Evolutionary conservation across 2,329 filamentous ascomycete species (phyloP), one percentile per base, ranked within the genome.

Genomic region (Pleoardoris graminearum): DNA sequence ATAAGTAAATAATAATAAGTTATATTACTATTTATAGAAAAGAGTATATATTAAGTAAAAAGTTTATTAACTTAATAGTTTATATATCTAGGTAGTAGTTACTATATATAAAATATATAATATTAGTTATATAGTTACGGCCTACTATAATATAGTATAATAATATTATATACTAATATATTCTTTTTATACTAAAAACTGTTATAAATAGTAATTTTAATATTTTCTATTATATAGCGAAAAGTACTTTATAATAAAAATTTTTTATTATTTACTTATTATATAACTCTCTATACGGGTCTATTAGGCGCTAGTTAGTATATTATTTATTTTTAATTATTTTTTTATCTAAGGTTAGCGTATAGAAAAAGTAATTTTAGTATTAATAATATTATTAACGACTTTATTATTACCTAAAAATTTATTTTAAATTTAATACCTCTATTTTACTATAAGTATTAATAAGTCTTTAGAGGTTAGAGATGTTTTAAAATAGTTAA

Each of bases 181-280:
- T n/a, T n/a, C n/a, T n/a, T n/a, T n/a, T n/a, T n/a, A n/a, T n/a
- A n/a, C n/a, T n/a, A n/a, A n/a, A n/a, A n/a, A n/a, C n/a, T n/a
- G n/a, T n/a, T n/a, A n/a, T n/a, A n/a, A n/a, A n/a, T n/a, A n/a
- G n/a, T n/a, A n/a, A n/a, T n/a, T n/a, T n/a, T n/a, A n/a, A n/a
- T n/a, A n/a, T n/a, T n/a, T n/a, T n/a, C n/a, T n/a, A n/a, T n/a
- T n/a, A n/a, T n/a, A n/a, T 48, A 48, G 16, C 46, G 46, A 48
- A 35, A 39, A 48, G 35, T 21, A 48, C 47, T 25, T 1, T 29
- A 37, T 43, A 50, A 43, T 37, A 37, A 50, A 37, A 36, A 36
- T 36, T 25, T 36, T 50, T 27, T 27, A 50, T 16, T 50, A 50
- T 35, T 43, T 43, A 35, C 17, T 35, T 22, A 43, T 27, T 17